Base-by-base conservation (phyloP, 2,329 filamentous ascomycete genomes). In the Pseudogymnoascus sp. region DNA sequence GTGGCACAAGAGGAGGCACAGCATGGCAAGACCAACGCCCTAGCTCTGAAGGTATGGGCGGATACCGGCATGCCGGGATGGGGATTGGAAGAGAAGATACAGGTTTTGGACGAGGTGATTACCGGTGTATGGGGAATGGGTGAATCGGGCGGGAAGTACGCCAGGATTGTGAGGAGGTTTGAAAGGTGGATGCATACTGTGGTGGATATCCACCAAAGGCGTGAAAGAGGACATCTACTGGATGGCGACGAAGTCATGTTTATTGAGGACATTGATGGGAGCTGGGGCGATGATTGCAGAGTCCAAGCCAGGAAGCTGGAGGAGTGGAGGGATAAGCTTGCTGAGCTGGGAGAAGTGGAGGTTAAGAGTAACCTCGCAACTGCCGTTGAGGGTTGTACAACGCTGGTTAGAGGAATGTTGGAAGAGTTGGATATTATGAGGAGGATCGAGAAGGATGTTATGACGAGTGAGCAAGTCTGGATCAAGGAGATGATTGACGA, bases 341-440 rank as follows among this genome's bases (percentile, higher is more conserved):
- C 68, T 2, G 75, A 77, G 25, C 67, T 87, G 4, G 79, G 76
- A n/a, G 67, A 67, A 2, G 58, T 59, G 59, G 66, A 63, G 60
- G 63, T 35, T 6, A 63, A 72, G 58, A 71, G 73, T 30, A 81
- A 77, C 62, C 68, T 87, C 60, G 74, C 68, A 20, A 71, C 74
- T 28, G 77, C 85, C 65, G 69, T 87, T 38, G 71, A 70, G 6
- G 78, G 75, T 2, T 82, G 79, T 61, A 71, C 75, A 20, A 68
- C 67, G 14, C 71, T 88, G 47, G 77, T 87, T 11, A 69, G 74
- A 57, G 82, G 79, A 36, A 88, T 88, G 85, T 71, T 86, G 47
- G 75, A 74, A n/a, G 86, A 88, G 74, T 73, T 89, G 64, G 71
- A 72, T n/a, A 63, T 80, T 63, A 88, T 89, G 86, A 78, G 78